Base-by-base conservation (phyloP, 2,329 filamentous ascomycete species). In the Botrytis tulipae region DNA sequence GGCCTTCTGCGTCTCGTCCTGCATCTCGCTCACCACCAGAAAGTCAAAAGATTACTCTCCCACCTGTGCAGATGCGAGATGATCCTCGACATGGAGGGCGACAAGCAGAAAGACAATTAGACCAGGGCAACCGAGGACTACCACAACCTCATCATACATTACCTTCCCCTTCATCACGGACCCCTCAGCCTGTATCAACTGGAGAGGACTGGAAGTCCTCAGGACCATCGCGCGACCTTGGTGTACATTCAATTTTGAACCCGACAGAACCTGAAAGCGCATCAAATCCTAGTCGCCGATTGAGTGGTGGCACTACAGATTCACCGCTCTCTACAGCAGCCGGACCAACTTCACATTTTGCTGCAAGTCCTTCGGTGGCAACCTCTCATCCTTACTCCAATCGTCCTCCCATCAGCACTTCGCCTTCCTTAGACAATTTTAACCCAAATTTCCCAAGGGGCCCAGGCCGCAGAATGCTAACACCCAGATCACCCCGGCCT, bases 1-100 rank as follows among this genome's bases (percentile, higher is more conserved):
- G 85, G 84, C 86, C 85, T 80, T 82, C 85, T 85, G 84, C 84
- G 83, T 84, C 87, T 86, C 85, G 83, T 82, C 85, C 87, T 85
- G 82, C 84, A 81, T 87, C 87, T 83, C 86, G 84, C 74, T 81
- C 80, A 76, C 77, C 80, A 75, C 63, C 78, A 76, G 80, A 81
- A 78, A 78, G 77, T 77, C 78, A 79, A 75, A 79, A 77, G 74
- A 78, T 80, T 70, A 76, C 77, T 74, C 75, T 81, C 65, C 79
- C 80, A 74, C 78, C 80, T 63, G 77, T 81, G 51, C 78, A 80
- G 76, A 75, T 77, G 77, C 80, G 79, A 79, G 80, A 81, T 80
- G 80, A 80, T 70, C 60, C 37, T 68, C 76, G 76, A 63, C 77
- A 78, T 66, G 77, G 72, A 51, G 78, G 75, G 60, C 74, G 77